These are phyloP conservation scores for Golubevia sp. DNA, from an alignment of 1,284 basidiomycete species.

Conservation along the genomic window DNA sequence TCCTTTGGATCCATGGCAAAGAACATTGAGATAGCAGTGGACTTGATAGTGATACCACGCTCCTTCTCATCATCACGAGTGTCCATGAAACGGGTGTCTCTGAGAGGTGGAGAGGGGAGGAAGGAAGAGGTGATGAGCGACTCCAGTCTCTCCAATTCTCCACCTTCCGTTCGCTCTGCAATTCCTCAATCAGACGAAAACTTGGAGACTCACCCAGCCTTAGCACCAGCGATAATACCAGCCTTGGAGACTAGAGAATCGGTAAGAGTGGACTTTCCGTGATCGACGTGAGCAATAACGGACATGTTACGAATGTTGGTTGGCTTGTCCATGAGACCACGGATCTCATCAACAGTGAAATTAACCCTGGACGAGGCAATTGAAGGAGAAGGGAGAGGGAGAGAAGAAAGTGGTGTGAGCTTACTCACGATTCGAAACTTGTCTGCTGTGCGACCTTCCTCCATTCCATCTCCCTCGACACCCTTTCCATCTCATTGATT, in stretches of 20 bases:
- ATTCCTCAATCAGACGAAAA: too few species aligned
- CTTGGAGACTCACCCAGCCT: constrained; percentile 86
- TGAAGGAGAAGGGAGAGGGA: constrained; percentile 29
- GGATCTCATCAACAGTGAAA: constrained; percentile 73
- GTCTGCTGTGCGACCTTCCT: too few species aligned
- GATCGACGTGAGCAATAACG: constrained; percentile 75
- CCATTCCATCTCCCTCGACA: too few species aligned
- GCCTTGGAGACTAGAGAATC: constrained; percentile 99
- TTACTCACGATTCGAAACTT: too few species aligned
- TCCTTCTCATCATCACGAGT: constrained; percentile 98
- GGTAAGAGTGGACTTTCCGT: constrained; percentile 99
- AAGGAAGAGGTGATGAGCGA: not conserved
- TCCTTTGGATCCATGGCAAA: constrained; percentile 89
- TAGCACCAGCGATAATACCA: constrained; percentile 94
- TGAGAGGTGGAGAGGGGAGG: not conserved
- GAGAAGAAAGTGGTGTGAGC: too few species aligned
- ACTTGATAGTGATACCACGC: constrained; percentile 99
- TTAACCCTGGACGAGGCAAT: constrained; percentile 36
- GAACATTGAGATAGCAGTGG: constrained; percentile 99
- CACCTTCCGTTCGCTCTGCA: too few species aligned
- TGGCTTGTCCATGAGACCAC: constrained; percentile 83
- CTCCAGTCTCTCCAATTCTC: too few species aligned
- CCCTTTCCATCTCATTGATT: too few species aligned
- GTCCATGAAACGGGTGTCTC: constrained; percentile 94
- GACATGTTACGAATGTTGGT: constrained; percentile 95